Percentiles rank a stretch among this genome's conserved stretches.
Conservation (phyloP, 192 early-diverging fungal species). For the Podila epicladia region DNA sequence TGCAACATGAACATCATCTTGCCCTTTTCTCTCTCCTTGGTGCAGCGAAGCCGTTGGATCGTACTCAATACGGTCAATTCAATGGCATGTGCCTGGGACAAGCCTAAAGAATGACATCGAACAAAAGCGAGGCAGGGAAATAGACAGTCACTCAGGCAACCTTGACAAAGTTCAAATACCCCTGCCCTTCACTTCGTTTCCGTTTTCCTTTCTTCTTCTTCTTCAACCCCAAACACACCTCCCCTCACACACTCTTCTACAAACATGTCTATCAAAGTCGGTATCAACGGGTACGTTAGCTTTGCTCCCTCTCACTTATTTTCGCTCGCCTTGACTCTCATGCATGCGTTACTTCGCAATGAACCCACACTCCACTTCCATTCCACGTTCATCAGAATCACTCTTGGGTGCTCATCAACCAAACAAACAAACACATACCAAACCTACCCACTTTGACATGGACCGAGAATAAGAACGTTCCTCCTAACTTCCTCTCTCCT, state of each 20-base stretch:
- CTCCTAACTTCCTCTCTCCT: background rate
- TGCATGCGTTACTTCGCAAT: background rate
- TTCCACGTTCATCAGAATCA: background rate
- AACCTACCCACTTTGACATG: background rate
- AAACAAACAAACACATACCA: too few relatives aligned
- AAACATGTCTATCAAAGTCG: conserved; percentile 47
- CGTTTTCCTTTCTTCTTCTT: conserved; percentile 25
- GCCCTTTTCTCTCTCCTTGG: too few relatives aligned
- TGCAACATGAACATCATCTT: too few relatives aligned
- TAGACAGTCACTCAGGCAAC: background rate
- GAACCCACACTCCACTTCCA: background rate
- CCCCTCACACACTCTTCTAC: conserved; percentile 6
- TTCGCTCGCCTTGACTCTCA: too few relatives aligned
- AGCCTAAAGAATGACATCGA: background rate
- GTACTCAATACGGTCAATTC: too few relatives aligned
- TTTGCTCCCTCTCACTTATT: background rate
- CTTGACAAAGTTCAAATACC: background rate
- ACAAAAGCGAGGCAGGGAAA: background rate
- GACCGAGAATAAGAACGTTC: background rate
- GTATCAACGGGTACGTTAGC: conserved; percentile 50
- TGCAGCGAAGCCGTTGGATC: too few relatives aligned
- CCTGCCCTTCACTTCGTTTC: background rate
- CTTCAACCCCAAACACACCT: conserved; percentile 19
- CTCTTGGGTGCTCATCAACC: too few relatives aligned
- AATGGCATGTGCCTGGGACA: too few relatives aligned